Base-by-base conservation (phyloP, 23 red algal genomes). In the Cyanidiococcus yangmingshanensis region DNA sequence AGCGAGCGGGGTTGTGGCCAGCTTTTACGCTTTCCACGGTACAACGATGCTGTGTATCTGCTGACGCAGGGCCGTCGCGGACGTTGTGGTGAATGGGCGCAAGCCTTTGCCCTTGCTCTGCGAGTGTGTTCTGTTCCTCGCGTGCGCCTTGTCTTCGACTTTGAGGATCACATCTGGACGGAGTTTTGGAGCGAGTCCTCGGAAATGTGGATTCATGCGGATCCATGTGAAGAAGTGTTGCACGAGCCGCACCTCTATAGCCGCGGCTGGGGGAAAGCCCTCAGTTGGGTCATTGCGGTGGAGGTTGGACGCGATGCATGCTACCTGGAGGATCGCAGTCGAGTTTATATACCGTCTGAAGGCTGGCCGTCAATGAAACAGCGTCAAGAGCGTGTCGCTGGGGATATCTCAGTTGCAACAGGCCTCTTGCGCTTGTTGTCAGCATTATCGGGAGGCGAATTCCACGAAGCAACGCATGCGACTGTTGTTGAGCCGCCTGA, bases 31-130 rank as follows among this genome's bases (percentile, higher is more conserved):
- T 95, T 95, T 84, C 45, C 85, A n/a, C 77, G 90, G 33, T 95
- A 82, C 39, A 86, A 89, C 39, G 75, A 89, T 67, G 79, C 75
- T 15, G 75, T 18, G 21, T 79, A 86, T 57, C 75, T 95, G 34
- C 54, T 95, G 7, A 71, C 63, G 24, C 57, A 80, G 57, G 87
- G 85, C 30, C 76, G 90, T 57, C 3, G 77, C 40, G 90, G 90
- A 1, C 80, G 90, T 34, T 95, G 90, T 51, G 90, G 90, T 18
- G 90, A 95, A 50, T 95, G 90, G 90, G 90, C 90, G 74, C 79
- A 95, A 57, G 79, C 83, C 21, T 95, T 95, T 45, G 89, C 90
- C 37, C 32, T 82, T 63, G 63, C 63, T 7, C 63, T 68, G 63
- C 17, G 83, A 68, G 39, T 39, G 81, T 41, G 86, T 85, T 26